Evolutionary conservation across 2,329 filamentous ascomycete species (phyloP).

Genomic region (Fusarium sp.): DNA sequence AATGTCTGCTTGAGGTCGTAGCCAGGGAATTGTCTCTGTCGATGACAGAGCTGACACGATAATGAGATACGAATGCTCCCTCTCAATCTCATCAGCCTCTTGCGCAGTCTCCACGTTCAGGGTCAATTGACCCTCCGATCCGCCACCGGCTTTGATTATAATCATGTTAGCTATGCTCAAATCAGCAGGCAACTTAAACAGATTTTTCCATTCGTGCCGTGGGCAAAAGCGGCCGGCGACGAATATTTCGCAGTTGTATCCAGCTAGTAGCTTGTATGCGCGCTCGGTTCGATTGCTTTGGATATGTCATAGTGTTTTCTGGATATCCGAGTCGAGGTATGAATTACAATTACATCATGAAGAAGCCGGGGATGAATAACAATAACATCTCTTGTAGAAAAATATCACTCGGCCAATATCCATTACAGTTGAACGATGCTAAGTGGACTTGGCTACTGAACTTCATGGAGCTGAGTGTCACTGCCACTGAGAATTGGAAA

Average conservation of each 20-base stretch:
- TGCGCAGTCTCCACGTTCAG: background rate
- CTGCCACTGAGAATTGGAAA: background rate
- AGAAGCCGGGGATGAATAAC: background rate
- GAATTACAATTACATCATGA: too few relatives aligned
- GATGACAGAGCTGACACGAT: background rate
- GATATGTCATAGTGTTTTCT: background rate
- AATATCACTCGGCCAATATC: background rate
- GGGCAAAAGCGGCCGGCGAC: too few relatives aligned
- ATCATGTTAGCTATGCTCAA: background rate
- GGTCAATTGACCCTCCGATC: background rate
- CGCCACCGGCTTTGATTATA: background rate
- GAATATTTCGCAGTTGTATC: too few relatives aligned
- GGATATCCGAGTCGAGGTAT: background rate
- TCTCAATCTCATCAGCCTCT: background rate
- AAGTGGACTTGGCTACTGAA: background rate
- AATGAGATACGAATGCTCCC: background rate
- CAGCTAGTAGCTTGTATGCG: too few relatives aligned
- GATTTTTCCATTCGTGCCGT: too few relatives aligned
- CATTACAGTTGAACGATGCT: background rate
- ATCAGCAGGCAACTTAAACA: background rate
- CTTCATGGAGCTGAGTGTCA: background rate
- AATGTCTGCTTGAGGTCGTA: background rate
- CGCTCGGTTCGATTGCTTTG: accelerated
- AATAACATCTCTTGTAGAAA: background rate
- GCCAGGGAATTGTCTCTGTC: background rate